Base-by-base conservation (phyloP, 805 yeast species). In the Hanseniaspora taiwanica region DNA sequence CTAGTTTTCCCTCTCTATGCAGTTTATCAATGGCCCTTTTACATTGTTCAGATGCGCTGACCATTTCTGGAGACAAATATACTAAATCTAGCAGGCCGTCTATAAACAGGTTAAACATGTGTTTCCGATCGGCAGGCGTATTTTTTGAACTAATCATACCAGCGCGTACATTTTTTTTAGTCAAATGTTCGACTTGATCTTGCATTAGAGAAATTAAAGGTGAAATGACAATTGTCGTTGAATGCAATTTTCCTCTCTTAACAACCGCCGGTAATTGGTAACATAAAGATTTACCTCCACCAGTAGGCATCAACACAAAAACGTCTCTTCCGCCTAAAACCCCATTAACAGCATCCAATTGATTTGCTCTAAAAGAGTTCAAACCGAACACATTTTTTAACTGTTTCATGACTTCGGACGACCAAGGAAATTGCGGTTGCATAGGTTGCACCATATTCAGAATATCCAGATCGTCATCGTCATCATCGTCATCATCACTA, bases 221-320 rank as follows among this genome's bases (percentile, higher is more conserved):
- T 0, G 97, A 89, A 6, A 91, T 74, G 6, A 91, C 98, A 29
- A 91, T 72, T 0, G 97, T 85, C 0, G 91, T 80, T 13, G 96
- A 97, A 14, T 61, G 62, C 0, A 94, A 83, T 18, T 57, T 66
- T 1, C 96, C 96, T 2, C 78, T 66, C 33, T 68, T 66, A 1
- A 89, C 76, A 35, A 91, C 65, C 0, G 98, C 96, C 0, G 98
- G 97, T 27, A 91, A 66, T 59, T 91, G 98, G 59, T 87, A 91
- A 56, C 98, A 91, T 23, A 91, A 62, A 0, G 97, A 87, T 55
- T 91, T 91, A 38, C 98, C 98, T 38, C 98, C 98, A 29, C 98
- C 98, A 1, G 98, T 91, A 0, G 98, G 98, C 95, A 91, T 89
- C 50, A 91, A 65, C 2, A 91, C 96, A 62, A 91, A 85, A 0